Conservation (phyloP, 176 grass and related monocot species). For the Coix lacrymajobi region DNA sequence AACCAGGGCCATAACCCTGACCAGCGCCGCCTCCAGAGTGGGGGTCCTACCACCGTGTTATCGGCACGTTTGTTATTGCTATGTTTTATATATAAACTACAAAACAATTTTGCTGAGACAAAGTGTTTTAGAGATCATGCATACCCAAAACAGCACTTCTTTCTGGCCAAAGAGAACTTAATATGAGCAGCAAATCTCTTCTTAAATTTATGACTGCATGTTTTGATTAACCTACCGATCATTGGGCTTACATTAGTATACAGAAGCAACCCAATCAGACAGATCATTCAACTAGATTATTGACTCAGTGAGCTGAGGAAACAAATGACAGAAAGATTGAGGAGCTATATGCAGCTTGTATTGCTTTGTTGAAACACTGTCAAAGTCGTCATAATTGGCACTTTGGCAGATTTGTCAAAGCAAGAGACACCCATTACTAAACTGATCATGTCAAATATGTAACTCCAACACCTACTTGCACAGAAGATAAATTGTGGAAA, state of each 20-base stretch:
- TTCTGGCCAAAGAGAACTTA: background rate
- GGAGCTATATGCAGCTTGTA: background rate
- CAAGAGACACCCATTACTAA: background rate
- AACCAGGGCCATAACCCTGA: background rate
- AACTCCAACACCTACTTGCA: slow-evolving; percentile 1
- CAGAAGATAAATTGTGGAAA: background rate
- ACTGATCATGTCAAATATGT: background rate
- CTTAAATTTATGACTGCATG: slow-evolving; percentile 7
- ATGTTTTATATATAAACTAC: background rate
- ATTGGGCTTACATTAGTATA: background rate
- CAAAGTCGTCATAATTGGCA: background rate
- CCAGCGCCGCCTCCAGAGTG: background rate
- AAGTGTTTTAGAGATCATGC: background rate
- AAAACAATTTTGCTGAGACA: background rate
- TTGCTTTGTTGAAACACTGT: slow-evolving; percentile 21
- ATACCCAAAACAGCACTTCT: background rate
- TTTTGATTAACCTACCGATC: background rate
- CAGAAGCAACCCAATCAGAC: background rate
- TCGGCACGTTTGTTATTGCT: background rate
- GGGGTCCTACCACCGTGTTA: background rate
- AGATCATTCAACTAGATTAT: slow-evolving; percentile 6
- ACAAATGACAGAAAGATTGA: background rate
- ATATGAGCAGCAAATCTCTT: background rate
- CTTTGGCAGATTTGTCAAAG: slow-evolving; percentile 7
- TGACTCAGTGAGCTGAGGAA: background rate